phyloP scores from a whole-genome alignment of 495 filamentous ascomycete genomes.

The Tuber brumale region DNA sequence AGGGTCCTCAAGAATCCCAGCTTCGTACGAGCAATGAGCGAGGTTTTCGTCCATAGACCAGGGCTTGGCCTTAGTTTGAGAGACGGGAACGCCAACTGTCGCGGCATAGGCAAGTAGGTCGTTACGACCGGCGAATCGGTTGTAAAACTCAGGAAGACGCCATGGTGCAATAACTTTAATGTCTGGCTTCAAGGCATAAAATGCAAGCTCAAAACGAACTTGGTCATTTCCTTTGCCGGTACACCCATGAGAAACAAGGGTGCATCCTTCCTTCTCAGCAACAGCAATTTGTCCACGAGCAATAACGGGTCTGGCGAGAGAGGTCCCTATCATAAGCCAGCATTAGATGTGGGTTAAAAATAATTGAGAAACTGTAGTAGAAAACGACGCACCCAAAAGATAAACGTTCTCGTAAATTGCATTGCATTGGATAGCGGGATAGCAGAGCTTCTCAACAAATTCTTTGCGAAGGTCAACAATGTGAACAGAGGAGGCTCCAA shows the following conservation, averaged over 20 bases:
- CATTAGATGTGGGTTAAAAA: not conserved
- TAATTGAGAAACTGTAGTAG: not conserved
- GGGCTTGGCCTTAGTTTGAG: slow-evolving; percentile 77
- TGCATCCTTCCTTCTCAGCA: slow-evolving; percentile 61
- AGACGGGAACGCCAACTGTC: slow-evolving; percentile 72
- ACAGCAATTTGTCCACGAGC: slow-evolving; percentile 72
- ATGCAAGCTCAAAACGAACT: slow-evolving; percentile 77
- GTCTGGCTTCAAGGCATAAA: slow-evolving; percentile 61
- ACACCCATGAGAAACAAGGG: slow-evolving; percentile 69
- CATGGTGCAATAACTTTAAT: slow-evolving; percentile 88
- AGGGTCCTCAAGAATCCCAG: slow-evolving; percentile 68
- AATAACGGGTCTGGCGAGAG: slow-evolving; percentile 81
- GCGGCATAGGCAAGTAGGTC: slow-evolving; percentile 84
- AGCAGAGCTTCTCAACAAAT: slow-evolving; percentile 81
- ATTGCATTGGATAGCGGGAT: slow-evolving; percentile 81
- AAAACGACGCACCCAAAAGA: slow-evolving; percentile 54
- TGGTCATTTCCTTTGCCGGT: slow-evolving; percentile 85
- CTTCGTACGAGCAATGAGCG: slow-evolving; percentile 87
- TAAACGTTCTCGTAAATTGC: slow-evolving; percentile 80
- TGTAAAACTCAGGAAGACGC: slow-evolving; percentile 76
- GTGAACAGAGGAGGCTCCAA: slow-evolving; percentile 60
- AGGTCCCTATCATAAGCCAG: slow-evolving; percentile 49
- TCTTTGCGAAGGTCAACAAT: slow-evolving; percentile 63
- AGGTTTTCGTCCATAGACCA: slow-evolving; percentile 87
- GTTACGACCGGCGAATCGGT: slow-evolving; percentile 73